These are phyloP conservation scores for Phytophthora kernoviae DNA, from an alignment of 352 stramenopile species.

Conservation along the genomic window DNA sequence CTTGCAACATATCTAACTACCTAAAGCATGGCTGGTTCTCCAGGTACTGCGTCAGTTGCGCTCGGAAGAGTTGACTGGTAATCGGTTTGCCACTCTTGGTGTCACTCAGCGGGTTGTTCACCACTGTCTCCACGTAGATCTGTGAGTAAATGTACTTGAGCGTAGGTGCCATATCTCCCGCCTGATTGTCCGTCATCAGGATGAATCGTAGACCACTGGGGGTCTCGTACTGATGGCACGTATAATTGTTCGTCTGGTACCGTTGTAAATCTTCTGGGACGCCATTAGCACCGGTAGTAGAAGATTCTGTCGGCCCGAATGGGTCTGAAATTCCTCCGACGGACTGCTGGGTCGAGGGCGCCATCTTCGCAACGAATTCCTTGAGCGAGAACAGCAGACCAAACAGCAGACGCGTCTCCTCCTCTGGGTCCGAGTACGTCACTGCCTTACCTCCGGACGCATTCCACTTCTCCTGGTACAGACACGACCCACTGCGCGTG, in stretches of 20 bases:
- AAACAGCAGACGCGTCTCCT: conserved; percentile 93
- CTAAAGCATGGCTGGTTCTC: conserved; percentile 74
- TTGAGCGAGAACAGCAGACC: conserved; percentile 93
- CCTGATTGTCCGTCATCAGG: conserved; percentile 90
- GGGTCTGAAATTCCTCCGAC: conserved; percentile 20
- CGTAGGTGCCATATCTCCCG: conserved; percentile 78
- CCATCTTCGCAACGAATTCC: conserved; percentile 85
- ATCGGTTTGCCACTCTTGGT: conserved; percentile 75
- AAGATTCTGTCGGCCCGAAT: conserved; percentile 17
- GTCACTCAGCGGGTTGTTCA: conserved; percentile 89
- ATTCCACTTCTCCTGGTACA: conserved; percentile 93
- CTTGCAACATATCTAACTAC: conserved; percentile 34
- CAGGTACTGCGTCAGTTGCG: conserved; percentile 77
- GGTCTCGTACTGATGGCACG: conserved; percentile 92
- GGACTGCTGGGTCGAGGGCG: conserved; percentile 36
- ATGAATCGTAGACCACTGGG: conserved; percentile 89
- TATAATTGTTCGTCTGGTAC: conserved; percentile 90
- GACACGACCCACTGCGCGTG: conserved; percentile 85
- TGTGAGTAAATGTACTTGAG: conserved; percentile 90
- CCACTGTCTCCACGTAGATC: conserved; percentile 91
- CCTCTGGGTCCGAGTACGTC: conserved; percentile 81
- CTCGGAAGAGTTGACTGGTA: conserved; percentile 77
- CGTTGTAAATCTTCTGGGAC: conserved; percentile 66
- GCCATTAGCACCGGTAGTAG: conserved; percentile 15
- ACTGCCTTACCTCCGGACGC: conserved; percentile 57